Percentiles rank a stretch among this genome's conserved stretches.
These are phyloP conservation scores for Apiospora aurea DNA, from an alignment of 2,329 filamentous ascomycete species.

Conservation along the genomic window DNA sequence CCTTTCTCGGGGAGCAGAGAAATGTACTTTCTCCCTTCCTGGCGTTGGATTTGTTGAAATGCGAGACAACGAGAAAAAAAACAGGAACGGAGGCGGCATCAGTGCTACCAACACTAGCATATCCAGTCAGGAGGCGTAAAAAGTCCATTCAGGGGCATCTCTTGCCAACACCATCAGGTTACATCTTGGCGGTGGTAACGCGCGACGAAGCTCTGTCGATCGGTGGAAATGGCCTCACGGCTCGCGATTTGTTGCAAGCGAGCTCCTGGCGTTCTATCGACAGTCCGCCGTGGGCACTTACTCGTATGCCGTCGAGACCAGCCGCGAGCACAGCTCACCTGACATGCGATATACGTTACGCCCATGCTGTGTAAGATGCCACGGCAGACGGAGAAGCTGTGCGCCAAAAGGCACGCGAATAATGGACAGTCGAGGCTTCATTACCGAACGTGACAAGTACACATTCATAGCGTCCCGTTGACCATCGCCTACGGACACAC, in stretches of 20 bases:
- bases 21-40: neutral
- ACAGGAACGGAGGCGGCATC: neutral
- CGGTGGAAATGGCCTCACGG: neutral
- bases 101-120: neutral
- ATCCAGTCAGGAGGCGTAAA: neutral
- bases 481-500: neutral
- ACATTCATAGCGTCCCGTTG: neutral
- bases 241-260: neutral
- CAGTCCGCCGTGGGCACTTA: neutral
- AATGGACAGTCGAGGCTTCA: neutral
- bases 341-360: neutral
- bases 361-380: neutral
- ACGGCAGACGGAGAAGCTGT: neutral
- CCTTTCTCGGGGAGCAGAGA: neutral
- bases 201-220: neutral
- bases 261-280: neutral
- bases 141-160: neutral
- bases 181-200: neutral
- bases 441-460: neutral
- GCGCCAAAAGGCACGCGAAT: neutral
- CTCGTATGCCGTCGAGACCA: neutral
- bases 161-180: neutral
- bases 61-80: neutral
- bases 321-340: neutral
- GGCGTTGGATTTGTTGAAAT: neutral